phyloP scores from a whole-genome alignment of 306 rosid genomes.

The Dryas alaskensis region DNA sequence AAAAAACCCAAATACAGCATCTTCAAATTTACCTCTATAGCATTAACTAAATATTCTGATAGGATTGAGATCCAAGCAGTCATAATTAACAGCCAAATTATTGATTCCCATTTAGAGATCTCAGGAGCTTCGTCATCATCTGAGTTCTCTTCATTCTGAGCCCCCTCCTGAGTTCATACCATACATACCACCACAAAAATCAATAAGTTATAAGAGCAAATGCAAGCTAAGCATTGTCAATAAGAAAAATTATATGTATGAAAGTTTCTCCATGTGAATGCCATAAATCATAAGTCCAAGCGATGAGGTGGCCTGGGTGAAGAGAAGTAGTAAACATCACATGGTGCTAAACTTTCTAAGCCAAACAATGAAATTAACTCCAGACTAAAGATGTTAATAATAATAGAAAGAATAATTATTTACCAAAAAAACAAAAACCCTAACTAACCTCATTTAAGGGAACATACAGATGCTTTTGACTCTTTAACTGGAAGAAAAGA shows the following conservation, averaged over 20 bases:
- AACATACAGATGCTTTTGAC: constrained; percentile 43
- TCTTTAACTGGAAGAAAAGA: constrained; percentile 68
- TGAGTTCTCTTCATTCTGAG: constrained; percentile 37
- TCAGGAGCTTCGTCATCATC: constrained; percentile 61
- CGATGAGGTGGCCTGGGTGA: too few relatives aligned
- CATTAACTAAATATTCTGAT: constrained; percentile 69
- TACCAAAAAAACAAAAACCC: not conserved
- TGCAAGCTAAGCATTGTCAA: not conserved
- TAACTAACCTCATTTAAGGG: constrained; percentile 52
- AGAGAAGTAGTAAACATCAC: too few relatives aligned
- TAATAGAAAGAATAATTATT: not conserved
- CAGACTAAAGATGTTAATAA: not conserved
- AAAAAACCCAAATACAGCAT: not conserved
- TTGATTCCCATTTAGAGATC: constrained; percentile 80
- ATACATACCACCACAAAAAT: constrained; percentile 24
- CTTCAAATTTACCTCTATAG: constrained; percentile 54
- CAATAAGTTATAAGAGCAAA: constrained; percentile 18
- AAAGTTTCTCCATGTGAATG: too few relatives aligned
- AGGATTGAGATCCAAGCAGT: constrained; percentile 68
- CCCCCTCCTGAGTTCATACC: constrained; percentile 54
- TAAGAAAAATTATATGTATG: too few relatives aligned
- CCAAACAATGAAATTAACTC: too few relatives aligned
- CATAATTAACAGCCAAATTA: constrained; percentile 76
- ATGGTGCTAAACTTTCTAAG: too few relatives aligned
- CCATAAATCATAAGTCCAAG: too few relatives aligned